These are phyloP conservation scores for Dacryopinax spathularia DNA, from an alignment of 768 basidiomycete genomes.

Conservation along the genomic window DNA sequence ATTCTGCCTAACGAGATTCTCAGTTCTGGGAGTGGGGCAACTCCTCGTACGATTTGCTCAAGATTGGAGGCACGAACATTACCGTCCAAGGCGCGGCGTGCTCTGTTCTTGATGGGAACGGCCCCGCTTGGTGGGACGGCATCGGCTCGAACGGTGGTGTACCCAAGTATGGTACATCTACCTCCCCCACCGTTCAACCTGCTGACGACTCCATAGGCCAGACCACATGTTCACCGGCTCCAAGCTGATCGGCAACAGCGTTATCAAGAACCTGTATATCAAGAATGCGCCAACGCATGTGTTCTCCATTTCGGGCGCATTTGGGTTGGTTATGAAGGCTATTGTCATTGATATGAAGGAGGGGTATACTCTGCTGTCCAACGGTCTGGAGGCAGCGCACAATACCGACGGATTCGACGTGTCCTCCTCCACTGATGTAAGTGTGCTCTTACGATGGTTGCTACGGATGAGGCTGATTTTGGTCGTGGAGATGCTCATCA, in stretches of 20 bases:
- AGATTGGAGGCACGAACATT: constrained; percentile 10
- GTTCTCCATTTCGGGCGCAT: constrained; percentile 8
- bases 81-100: constrained; percentile 12
- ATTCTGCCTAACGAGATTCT: neutral
- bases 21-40: constrained; percentile 9
- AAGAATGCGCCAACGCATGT: constrained; percentile 9
- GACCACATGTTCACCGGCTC: constrained; percentile 12
- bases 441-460: neutral
- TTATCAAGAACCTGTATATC: constrained; percentile 14
- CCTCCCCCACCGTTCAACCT: neutral
- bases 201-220: constrained; percentile 3
- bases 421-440: constrained; percentile 6
- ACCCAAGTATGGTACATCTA: constrained; percentile 4
- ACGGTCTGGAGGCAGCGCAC: constrained; percentile 8
- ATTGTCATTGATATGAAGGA: constrained; percentile 12
- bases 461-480: neutral
- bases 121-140: constrained; percentile 13
- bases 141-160: constrained; percentile 11
- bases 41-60: constrained; percentile 11
- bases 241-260: constrained; percentile 11
- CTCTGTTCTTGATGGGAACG: constrained; percentile 12
- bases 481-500: constrained; percentile 5
- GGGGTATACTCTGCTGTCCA: constrained; percentile 8
- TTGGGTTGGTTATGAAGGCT: constrained; percentile 11
- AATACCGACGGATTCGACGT: constrained; percentile 13